Evolutionary conservation across 2,329 filamentous ascomycete species (phyloP), one percentile per base, ranked within the genome.

Genomic region (Aspergillus awamori): DNA sequence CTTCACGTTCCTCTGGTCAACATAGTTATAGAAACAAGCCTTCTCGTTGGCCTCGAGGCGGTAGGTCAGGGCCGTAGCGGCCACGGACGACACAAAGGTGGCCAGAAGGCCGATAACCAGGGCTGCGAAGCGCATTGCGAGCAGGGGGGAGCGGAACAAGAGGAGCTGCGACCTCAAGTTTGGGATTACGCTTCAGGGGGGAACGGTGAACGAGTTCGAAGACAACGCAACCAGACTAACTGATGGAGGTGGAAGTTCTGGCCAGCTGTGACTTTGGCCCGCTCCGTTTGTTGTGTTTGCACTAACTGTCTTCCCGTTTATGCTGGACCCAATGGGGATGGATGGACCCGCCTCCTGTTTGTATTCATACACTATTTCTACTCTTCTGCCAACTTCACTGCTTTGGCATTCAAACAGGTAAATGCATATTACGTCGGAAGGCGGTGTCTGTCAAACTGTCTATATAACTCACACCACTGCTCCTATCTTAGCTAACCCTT

Each of bases 21-120:
- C 89, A 68, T 87, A 82, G 60, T 91, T 86, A 77, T 91, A 97
- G 86, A 99, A 99, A 83, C 95, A 99, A 63, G 95, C 92, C 80
- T 91, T 93, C 83, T 98, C 95, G 81, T 96, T 91, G 54, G 95
- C 91, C 56, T 84, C 81, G 51, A 99, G 84, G 80, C 93, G 92
- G 84, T 97, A 99, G 52, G 95, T 99, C 74, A 99, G 84, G 43
- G 95, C 93, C 4, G 95, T 99, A 39, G 92, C 93, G 57, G 90
- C 88, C 57, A 89, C 90, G 63, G 90, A 82, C 62, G 89, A 88
- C 60, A 87, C 80, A 66, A 91, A 79, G 72, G 84, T 87, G 81
- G 90, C 90, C 76, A 96, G 75, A 57, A 95, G 84, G 81, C 89
- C 87, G 69, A 85, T 82, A 57, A 87, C 80, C 63, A 91, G 71